Conservation (phyloP, 371 early-diverging fungal genomes). For the Rhizopus microsporus region DNA sequence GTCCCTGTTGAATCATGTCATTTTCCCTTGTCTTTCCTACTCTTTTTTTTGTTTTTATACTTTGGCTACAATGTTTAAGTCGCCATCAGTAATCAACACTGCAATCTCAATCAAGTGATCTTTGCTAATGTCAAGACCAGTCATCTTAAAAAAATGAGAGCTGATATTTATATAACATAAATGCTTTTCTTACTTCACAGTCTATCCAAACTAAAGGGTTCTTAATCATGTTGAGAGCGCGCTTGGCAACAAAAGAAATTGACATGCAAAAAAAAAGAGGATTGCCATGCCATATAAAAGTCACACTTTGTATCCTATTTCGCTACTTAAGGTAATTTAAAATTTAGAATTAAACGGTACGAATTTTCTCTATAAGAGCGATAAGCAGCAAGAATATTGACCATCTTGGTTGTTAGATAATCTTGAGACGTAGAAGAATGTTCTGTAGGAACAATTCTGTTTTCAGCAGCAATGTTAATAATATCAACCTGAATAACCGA, state of each 20-base stretch:
- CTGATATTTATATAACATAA: not conserved
- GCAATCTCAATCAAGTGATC: conserved; percentile 89
- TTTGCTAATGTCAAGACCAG: conserved; percentile 66
- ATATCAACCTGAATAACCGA: no score
- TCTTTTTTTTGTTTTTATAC: conserved; percentile 30
- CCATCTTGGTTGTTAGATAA: no score
- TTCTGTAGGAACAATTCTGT: no score
- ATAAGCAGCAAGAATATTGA: no score
- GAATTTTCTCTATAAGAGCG: no score
- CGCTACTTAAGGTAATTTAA: no score
- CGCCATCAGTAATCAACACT: conserved; percentile 83
- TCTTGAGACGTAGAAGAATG: no score
- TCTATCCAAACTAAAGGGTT: conserved; percentile 89
- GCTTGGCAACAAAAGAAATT: not conserved
- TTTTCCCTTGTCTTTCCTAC: not conserved
- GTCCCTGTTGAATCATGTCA: conserved; percentile 46
- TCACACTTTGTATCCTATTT: no score
- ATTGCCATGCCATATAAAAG: no score
- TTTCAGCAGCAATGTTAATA: no score
- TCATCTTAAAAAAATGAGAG: conserved; percentile 46
- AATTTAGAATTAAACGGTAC: no score
- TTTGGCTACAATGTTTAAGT: conserved; percentile 80
- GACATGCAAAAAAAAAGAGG: not conserved
- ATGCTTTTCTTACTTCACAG: conserved; percentile 60
- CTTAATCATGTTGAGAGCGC: conserved; percentile 32